A percentile compares a stretch with the other conserved stretches of the same genome.
Evolutionary conservation across 2,329 filamentous ascomycete genomes (phyloP).

Genomic region (Colletotrichum sp.): DNA sequence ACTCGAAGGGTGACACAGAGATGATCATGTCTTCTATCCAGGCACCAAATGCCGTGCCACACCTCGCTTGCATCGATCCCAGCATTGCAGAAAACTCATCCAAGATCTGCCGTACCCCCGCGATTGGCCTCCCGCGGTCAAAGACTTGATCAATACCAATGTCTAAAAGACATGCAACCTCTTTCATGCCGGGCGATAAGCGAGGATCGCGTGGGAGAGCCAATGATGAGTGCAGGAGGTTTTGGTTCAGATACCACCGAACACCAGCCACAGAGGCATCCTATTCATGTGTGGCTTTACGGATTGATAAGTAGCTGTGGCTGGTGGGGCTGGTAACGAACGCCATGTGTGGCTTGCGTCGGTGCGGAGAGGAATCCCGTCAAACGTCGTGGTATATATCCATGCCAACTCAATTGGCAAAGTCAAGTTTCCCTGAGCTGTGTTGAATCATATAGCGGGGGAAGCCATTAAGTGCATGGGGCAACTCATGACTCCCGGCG

Average conservation of each 20-base stretch:
- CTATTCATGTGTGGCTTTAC: not conserved
- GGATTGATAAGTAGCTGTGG: not conserved
- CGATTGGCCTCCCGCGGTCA: not conserved
- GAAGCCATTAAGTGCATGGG: not conserved
- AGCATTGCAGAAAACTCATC: not conserved
- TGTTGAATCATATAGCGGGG: not conserved
- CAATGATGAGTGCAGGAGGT: constrained; percentile 6
- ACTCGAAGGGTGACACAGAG: not conserved
- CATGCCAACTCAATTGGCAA: not conserved
- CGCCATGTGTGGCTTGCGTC: not conserved
- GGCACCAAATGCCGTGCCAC: not conserved
- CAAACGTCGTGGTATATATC: not conserved
- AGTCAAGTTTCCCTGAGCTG: not conserved
- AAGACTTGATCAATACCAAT: constrained; percentile 3
- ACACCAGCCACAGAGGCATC: not conserved
- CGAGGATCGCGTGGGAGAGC: not conserved
- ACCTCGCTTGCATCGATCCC: not conserved
- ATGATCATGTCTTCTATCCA: not conserved
- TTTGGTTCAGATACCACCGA: not conserved
- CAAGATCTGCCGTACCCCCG: not conserved
- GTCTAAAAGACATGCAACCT: not conserved
- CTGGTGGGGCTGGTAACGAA: not conserved
- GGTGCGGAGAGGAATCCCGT: not conserved
- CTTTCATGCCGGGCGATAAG: constrained; percentile 12
- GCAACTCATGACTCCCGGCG: not conserved